Conservation (phyloP, 805 yeast species). For the Scheffersomyces lignosus region DNA sequence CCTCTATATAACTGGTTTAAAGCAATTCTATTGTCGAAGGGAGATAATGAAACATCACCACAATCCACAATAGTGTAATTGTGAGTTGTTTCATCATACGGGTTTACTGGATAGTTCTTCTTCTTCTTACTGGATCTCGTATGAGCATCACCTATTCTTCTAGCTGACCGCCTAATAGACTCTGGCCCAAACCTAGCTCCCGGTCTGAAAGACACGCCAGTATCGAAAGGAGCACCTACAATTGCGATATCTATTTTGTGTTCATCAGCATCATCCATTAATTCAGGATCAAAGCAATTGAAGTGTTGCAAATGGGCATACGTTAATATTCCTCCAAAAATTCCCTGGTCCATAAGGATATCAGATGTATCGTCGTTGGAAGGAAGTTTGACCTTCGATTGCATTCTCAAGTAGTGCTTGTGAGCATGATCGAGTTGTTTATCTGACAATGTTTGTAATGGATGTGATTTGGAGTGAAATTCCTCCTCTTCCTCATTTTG, state of each 20-base stretch:
- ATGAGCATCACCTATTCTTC: constrained; percentile 36
- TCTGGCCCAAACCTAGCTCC: constrained; percentile 64
- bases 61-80: constrained; percentile 51
- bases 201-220: constrained; percentile 55
- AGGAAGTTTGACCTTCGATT: constrained; percentile 28
- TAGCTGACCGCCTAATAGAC: constrained; percentile 47
- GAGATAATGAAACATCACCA: constrained; percentile 68
- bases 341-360: constrained; percentile 7
- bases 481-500: neutral
- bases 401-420: constrained; percentile 13
- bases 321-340: constrained; percentile 54
- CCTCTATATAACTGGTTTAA: constrained; percentile 62
- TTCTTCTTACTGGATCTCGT: constrained; percentile 2
- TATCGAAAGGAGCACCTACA: constrained; percentile 60
- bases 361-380: constrained; percentile 37
- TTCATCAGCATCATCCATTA: constrained; percentile 1
- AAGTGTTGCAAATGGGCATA: constrained; percentile 51
- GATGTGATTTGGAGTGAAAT: neutral
- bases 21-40: constrained; percentile 66
- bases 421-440: neutral
- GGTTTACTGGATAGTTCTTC: constrained; percentile 39
- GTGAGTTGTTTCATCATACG: constrained; percentile 46
- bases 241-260: constrained; percentile 49
- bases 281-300: constrained; percentile 46
- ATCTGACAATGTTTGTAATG: neutral